Conservation (phyloP, 2,329 filamentous ascomycete species). For the Xylariaceae sp. region DNA sequence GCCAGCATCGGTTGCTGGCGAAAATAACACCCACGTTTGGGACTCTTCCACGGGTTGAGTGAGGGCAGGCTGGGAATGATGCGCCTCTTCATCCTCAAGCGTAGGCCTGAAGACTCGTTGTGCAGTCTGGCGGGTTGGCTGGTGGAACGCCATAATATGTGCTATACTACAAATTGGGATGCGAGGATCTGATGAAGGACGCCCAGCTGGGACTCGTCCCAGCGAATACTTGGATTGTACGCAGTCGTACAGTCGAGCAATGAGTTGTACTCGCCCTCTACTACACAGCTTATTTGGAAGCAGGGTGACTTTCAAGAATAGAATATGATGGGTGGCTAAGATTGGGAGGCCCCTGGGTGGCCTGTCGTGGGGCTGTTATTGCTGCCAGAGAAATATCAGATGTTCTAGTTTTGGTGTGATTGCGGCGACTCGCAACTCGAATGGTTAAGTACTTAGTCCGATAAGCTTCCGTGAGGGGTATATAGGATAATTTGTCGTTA, state of each 20-base stretch:
- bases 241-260: constrained; percentile 19
- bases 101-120: constrained; percentile 54
- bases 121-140: constrained; percentile 59
- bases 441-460: neutral
- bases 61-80: constrained; percentile 40
- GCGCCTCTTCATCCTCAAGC: constrained; percentile 48
- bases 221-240: constrained; percentile 9
- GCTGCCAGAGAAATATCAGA: constrained; percentile 6
- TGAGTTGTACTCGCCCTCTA: neutral
- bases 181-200: neutral
- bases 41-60: constrained; percentile 66
- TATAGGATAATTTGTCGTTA: neutral
- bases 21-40: constrained; percentile 97
- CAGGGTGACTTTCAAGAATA: no score
- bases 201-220: constrained; percentile 17
- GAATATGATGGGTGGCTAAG: no score
- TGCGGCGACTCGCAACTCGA: no score
- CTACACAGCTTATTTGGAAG: no score
- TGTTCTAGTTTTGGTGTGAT: neutral
- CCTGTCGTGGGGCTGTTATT: neutral
- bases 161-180: neutral
- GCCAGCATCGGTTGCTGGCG: constrained; percentile 67
- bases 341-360: neutral
- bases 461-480: neutral
- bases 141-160: constrained; percentile 62